A percentile compares a stretch with the other conserved stretches of the same genome.
These are phyloP conservation scores for Paecilomyces fulvus DNA, from an alignment of 2,329 filamentous ascomycete species.

Conservation along the genomic window DNA sequence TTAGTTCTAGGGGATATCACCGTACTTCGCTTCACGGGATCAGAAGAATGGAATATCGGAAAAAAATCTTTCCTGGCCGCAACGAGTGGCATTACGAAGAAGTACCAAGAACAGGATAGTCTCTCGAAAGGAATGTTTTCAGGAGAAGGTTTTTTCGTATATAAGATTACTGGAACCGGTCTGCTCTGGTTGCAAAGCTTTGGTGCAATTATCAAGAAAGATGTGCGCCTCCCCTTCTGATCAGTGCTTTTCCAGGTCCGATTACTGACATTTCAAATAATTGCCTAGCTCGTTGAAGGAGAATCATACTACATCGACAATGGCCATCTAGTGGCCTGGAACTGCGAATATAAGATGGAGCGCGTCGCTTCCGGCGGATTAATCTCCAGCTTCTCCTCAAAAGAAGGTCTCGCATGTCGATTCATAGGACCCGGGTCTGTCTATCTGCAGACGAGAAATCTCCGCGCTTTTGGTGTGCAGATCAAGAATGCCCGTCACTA, in stretches of 20 bases:
- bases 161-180: conserved; percentile 72
- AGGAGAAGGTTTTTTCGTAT: conserved; percentile 85
- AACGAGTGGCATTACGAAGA: conserved; percentile 79
- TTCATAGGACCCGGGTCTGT: conserved; percentile 86
- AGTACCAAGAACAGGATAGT: conserved; percentile 78
- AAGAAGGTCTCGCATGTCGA: conserved; percentile 87
- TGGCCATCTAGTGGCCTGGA: conserved; percentile 92
- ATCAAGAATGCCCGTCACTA: too few species aligned
- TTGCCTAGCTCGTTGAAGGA: conserved; percentile 41
- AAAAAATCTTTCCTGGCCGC: conserved; percentile 78
- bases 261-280: not conserved
- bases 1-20: conserved; percentile 76
- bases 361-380: conserved; percentile 84
- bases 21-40: conserved; percentile 62
- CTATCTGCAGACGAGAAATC: conserved; percentile 86
- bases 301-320: conserved; percentile 93
- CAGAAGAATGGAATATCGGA: conserved; percentile 67
- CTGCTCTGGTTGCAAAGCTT: conserved; percentile 88
- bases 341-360: conserved; percentile 86
- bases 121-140: conserved; percentile 88
- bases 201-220: conserved; percentile 89
- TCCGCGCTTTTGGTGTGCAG: too few species aligned
- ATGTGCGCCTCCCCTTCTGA: conserved; percentile 51
- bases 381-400: conserved; percentile 74
- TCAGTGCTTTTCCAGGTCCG: not conserved